Evolutionary conservation across 129 eudicot genomes (phyloP).

Genomic region (Saposhnikovia divaricata): DNA sequence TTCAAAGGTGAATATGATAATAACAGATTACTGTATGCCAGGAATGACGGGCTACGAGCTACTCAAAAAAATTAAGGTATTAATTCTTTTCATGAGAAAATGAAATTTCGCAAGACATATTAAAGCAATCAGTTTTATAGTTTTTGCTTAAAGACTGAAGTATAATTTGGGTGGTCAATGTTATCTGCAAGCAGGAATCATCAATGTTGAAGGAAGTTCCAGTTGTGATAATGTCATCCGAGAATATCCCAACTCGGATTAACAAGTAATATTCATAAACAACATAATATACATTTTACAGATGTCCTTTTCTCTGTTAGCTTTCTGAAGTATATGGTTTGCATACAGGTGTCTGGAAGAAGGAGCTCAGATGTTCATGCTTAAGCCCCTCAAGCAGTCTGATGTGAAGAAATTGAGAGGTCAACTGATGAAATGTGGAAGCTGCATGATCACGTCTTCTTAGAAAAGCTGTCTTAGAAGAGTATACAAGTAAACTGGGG

Average conservation of each 20-base stretch:
- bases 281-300: not conserved
- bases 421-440: slow-evolving; percentile 32
- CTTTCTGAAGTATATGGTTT: not conserved
- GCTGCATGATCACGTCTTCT: slow-evolving; percentile 1
- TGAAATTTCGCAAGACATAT: not conserved
- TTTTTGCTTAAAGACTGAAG: not conserved
- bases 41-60: slow-evolving; percentile 87
- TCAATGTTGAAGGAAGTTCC: slow-evolving; percentile 65
- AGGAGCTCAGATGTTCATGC: slow-evolving; percentile 77
- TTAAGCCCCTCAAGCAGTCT: slow-evolving; percentile 62
- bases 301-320: not conserved
- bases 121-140: not conserved
- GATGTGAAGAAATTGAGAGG: slow-evolving; percentile 62
- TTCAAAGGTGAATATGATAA: slow-evolving; percentile 57
- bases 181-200: slow-evolving; percentile 50
- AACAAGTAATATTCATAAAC: slow-evolving; percentile 30
- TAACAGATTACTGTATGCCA: slow-evolving; percentile 87
- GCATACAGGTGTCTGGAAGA: slow-evolving; percentile 61
- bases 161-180: not conserved
- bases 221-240: slow-evolving; percentile 77
- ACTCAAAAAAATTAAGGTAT: slow-evolving; percentile 84
- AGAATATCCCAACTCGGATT: slow-evolving; percentile 69
- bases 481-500: not conserved
- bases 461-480: not conserved
- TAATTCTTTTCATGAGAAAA: not conserved